Conservation (phyloP, 148 eudicot species). For the Pharnaceum exiguum region DNA sequence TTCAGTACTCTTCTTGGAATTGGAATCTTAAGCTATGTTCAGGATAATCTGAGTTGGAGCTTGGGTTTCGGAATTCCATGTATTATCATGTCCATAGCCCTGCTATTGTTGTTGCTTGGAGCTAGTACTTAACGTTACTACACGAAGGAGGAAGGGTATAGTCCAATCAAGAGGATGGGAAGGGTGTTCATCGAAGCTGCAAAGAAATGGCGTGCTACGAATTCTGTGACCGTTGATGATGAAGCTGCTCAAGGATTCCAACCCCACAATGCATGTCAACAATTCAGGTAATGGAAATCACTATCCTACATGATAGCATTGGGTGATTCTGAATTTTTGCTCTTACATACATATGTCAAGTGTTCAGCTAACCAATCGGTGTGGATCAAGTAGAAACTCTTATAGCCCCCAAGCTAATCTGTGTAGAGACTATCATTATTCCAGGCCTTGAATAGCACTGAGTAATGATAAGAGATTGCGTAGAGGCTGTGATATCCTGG, state of each 20-base stretch:
- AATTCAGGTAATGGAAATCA: slow-evolving; percentile 41
- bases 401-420: too few species aligned
- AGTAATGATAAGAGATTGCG: too few species aligned
- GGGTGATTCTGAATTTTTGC: too few species aligned
- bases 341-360: too few species aligned
- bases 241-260: not conserved
- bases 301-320: too few species aligned
- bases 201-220: slow-evolving; percentile 21
- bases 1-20: slow-evolving; percentile 31
- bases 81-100: slow-evolving; percentile 48
- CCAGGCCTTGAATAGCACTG: too few species aligned
- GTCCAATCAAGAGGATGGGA: slow-evolving; percentile 45
- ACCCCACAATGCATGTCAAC: slow-evolving; percentile 29
- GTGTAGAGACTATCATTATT: too few species aligned
- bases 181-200: slow-evolving; percentile 33
- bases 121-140: slow-evolving; percentile 47
- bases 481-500: too few species aligned
- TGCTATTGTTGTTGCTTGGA: slow-evolving; percentile 45
- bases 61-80: slow-evolving; percentile 74
- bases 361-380: slow-evolving; percentile 25
- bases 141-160: slow-evolving; percentile 27
- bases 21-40: slow-evolving; percentile 46
- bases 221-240: slow-evolving; percentile 9
- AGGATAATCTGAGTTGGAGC: slow-evolving; percentile 66
- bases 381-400: too few species aligned